Percentiles rank a stretch among this genome's conserved stretches.
phyloP scores from a whole-genome alignment of 306 rosid species.

The Elaeagnus macrophylla region DNA sequence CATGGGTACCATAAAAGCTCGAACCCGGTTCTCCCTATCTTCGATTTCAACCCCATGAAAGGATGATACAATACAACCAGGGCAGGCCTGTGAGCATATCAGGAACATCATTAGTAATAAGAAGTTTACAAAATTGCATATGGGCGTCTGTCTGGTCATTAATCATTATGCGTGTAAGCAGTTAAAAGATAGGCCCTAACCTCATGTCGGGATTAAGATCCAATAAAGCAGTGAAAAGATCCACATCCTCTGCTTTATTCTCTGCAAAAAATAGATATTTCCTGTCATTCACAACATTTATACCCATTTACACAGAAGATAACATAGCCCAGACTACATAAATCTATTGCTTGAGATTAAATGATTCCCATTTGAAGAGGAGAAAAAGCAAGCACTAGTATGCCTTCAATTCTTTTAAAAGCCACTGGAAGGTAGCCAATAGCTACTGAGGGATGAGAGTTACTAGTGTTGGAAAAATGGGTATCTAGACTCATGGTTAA shows the following conservation, averaged over 20 bases:
- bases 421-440: conserved; percentile 1
- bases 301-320: conserved; percentile 26
- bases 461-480: conserved; percentile 7
- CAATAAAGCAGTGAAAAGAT: conserved; percentile 24
- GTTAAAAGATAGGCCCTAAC: conserved; percentile 9
- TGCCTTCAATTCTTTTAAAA: neutral
- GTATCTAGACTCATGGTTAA: too few species aligned
- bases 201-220: conserved; percentile 20
- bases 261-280: conserved; percentile 27
- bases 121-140: too few species aligned
- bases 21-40: too few species aligned
- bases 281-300: conserved; percentile 24
- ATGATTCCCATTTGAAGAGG: neutral
- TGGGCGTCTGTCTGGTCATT: too few species aligned
- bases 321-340: conserved; percentile 28
- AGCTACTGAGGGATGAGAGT: neutral
- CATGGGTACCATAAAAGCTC: too few species aligned
- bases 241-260: conserved; percentile 22
- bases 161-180: too few species aligned
- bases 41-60: too few species aligned
- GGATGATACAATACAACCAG: too few species aligned
- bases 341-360: conserved; percentile 21
- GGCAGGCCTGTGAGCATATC: too few species aligned
- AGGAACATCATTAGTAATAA: too few species aligned
- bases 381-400: conserved; percentile 14